phyloP scores from a whole-genome alignment of 2,329 filamentous ascomycete species.

The Orbilia blumenaviensis region DNA sequence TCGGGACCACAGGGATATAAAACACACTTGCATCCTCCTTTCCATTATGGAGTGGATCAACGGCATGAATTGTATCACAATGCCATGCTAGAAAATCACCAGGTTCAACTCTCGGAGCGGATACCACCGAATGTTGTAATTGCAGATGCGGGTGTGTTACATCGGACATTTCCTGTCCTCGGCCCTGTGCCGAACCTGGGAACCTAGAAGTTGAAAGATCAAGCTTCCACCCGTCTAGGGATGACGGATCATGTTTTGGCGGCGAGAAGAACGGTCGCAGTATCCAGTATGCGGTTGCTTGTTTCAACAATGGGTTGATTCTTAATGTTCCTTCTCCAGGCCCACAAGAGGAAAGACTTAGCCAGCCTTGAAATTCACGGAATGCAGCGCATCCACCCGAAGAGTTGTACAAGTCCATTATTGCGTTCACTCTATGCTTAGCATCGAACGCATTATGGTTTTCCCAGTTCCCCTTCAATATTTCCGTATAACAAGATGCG shows the following conservation, averaged over 20 bases:
- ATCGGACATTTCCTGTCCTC: constrained; percentile 73
- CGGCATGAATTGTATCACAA: constrained; percentile 83
- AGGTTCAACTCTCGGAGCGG: constrained; percentile 73
- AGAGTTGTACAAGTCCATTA: constrained; percentile 80
- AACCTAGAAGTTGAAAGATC: constrained; percentile 65
- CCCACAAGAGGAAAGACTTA: constrained; percentile 77
- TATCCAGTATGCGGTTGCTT: constrained; percentile 80
- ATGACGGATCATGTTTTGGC: constrained; percentile 63
- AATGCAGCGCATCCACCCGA: constrained; percentile 85
- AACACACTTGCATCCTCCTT: constrained; percentile 79
- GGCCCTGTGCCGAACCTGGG: constrained; percentile 75
- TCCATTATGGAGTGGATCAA: constrained; percentile 80
- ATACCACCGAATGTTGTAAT: constrained; percentile 74
- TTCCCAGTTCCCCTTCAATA: constrained; percentile 82
- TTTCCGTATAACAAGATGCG: constrained; percentile 74
- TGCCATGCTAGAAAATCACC: constrained; percentile 83
- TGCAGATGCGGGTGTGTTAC: constrained; percentile 75
- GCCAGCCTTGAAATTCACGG: constrained; percentile 89
- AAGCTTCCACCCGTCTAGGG: constrained; percentile 63
- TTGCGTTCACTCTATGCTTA: constrained; percentile 72
- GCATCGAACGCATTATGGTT: constrained; percentile 84
- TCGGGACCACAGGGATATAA: constrained; percentile 87
- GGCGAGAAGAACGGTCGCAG: constrained; percentile 81
- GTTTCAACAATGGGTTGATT: constrained; percentile 79
- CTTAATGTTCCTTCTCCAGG: constrained; percentile 81